Evolutionary conservation across 441 rosid species (phyloP).

Genomic region (Brassica hybrid): DNA sequence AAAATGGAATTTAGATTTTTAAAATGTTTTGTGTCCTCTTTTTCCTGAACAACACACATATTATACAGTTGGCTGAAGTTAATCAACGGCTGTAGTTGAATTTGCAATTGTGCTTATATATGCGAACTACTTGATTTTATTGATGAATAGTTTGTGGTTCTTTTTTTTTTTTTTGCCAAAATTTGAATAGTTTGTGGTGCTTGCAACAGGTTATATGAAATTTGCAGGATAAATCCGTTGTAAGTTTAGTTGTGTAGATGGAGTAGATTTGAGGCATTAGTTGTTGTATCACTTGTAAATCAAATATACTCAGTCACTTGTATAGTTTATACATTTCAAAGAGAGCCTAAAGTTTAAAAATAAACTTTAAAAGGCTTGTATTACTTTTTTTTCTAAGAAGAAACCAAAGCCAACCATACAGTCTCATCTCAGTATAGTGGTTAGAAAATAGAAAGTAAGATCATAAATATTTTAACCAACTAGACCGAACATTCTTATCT

Average conservation of each 20-base stretch:
- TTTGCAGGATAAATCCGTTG: not conserved
- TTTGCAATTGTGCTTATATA: not conserved
- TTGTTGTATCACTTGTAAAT: not conserved
- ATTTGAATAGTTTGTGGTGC: no score
- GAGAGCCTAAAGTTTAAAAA: not conserved
- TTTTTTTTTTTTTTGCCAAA: not conserved
- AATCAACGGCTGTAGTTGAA: not conserved
- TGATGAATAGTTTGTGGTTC: not conserved
- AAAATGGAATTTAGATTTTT: not conserved
- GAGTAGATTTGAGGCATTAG: not conserved
- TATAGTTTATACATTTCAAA: no score
- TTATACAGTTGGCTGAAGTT: not conserved
- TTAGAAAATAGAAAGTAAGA: not conserved
- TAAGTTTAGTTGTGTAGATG: not conserved
- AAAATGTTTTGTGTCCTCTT: slow-evolving; percentile 5
- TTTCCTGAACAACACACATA: not conserved
- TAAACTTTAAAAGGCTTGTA: not conserved
- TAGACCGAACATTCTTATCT: not conserved
- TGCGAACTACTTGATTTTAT: not conserved
- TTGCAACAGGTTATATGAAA: not conserved
- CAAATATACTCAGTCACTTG: not conserved
- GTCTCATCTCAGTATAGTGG: not conserved
- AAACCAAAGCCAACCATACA: not conserved
- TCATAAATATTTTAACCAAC: not conserved
- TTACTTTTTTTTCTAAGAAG: not conserved